Conservation (phyloP, 148 eudicot species). For the Heliosperma pusillum region DNA sequence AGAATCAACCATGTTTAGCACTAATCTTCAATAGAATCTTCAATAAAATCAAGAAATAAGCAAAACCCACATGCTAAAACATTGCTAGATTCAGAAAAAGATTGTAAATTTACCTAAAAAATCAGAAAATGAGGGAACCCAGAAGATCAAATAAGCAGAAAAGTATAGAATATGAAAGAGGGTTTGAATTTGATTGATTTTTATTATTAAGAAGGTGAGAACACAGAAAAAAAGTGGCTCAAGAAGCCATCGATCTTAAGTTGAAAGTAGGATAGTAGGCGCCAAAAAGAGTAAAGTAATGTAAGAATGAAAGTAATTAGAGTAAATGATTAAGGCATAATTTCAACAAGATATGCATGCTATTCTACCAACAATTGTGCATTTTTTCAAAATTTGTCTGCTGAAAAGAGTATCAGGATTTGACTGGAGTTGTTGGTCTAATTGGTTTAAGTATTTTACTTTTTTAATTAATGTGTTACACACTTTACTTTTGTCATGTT, state of each 20-base stretch:
- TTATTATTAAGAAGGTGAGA: not conserved
- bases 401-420: not conserved
- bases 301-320: not conserved
- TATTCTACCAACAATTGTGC: not conserved
- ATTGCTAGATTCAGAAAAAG: not conserved
- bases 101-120: not conserved
- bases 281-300: not conserved
- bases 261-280: not conserved
- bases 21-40: slow-evolving; percentile 12
- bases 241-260: not conserved
- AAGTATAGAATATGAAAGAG: not conserved
- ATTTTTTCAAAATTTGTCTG: slow-evolving; percentile 2
- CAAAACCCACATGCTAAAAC: not conserved
- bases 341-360: not conserved
- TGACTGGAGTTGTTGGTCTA: not conserved
- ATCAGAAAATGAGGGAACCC: not conserved
- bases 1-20: not conserved
- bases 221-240: not conserved
- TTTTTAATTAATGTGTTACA: too few relatives aligned
- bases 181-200: slow-evolving; percentile 1
- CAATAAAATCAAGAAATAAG: slow-evolving; percentile 3
- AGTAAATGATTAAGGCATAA: not conserved
- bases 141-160: not conserved
- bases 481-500: too few relatives aligned
- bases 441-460: not conserved